Evolutionary conservation across 129 eudicot species (phyloP).

Genomic region (Daucus carota): DNA sequence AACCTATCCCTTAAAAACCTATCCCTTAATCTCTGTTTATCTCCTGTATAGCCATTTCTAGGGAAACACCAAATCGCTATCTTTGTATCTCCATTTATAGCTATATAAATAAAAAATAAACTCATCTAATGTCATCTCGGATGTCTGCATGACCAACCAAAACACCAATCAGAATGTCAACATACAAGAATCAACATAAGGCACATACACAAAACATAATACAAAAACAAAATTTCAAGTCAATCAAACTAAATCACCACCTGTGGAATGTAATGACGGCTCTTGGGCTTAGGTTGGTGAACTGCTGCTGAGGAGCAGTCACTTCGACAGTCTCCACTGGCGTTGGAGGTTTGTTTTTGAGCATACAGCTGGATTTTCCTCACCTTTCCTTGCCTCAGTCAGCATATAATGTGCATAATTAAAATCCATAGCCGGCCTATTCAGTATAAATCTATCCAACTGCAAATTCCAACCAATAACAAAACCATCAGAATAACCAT

Average conservation of each 20-base stretch:
- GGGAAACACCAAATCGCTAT: no score
- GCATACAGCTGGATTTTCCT: slow-evolving; percentile 63
- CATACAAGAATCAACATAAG: background rate
- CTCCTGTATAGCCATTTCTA: no score
- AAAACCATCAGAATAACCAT: background rate
- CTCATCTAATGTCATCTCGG: slow-evolving; percentile 88
- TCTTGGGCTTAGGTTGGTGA: slow-evolving; percentile 58
- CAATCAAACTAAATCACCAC: slow-evolving; percentile 18
- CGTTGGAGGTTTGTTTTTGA: slow-evolving; percentile 93
- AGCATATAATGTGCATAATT: slow-evolving; percentile 85
- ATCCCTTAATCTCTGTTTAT: no score
- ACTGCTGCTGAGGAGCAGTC: slow-evolving; percentile 30
- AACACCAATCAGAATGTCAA: background rate
- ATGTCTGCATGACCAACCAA: slow-evolving; percentile 45
- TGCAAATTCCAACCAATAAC: slow-evolving; percentile 21
- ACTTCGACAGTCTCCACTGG: slow-evolving; percentile 40
- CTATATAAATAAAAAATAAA: no score
- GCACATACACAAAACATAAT: background rate
- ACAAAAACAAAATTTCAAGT: background rate
- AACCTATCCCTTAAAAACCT: no score
- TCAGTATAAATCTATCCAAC: slow-evolving; percentile 96
- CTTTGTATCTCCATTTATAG: no score
- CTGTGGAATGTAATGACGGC: slow-evolving; percentile 88
- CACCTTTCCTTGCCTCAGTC: slow-evolving; percentile 67
- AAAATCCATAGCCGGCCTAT: slow-evolving; percentile 86